A percentile compares a stretch with the other conserved stretches of the same genome.
These are phyloP conservation scores for Gossypium anomalum DNA, from an alignment of 345 rosid species.

Conservation along the genomic window DNA sequence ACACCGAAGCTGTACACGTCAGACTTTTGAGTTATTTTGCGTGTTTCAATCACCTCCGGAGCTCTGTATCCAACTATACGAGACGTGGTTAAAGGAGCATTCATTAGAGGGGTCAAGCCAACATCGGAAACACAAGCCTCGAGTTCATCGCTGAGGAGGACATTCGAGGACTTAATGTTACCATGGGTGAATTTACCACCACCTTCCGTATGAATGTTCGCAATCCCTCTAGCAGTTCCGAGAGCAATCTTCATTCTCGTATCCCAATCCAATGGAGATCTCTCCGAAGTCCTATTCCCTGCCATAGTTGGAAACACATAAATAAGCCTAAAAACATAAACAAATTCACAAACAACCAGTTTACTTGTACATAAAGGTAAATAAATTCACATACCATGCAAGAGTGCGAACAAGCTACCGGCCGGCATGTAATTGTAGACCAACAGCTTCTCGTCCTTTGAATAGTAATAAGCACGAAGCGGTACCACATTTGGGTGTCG, in stretches of 20 bases:
- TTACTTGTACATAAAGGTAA: neutral
- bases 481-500: constrained; percentile 59
- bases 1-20: constrained; percentile 89
- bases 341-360: neutral
- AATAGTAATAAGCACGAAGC: constrained; percentile 49
- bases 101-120: constrained; percentile 53
- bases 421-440: constrained; percentile 56
- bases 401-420: constrained; percentile 62
- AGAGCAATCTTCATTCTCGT: constrained; percentile 56
- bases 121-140: constrained; percentile 65
- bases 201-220: constrained; percentile 47
- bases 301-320: constrained; percentile 13
- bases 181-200: constrained; percentile 56
- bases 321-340: neutral
- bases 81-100: constrained; percentile 41
- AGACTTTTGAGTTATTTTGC: constrained; percentile 53
- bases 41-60: constrained; percentile 66
- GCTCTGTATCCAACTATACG: constrained; percentile 63
- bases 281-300: constrained; percentile 40
- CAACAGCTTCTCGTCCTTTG: constrained; percentile 60
- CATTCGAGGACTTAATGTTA: constrained; percentile 69
- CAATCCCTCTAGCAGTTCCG: constrained; percentile 64
- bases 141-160: constrained; percentile 52
- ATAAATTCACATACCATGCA: constrained; percentile 44
- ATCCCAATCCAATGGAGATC: constrained; percentile 57